Base-by-base conservation (phyloP, 805 yeast genomes). In the Ogataea dorogensis region DNA sequence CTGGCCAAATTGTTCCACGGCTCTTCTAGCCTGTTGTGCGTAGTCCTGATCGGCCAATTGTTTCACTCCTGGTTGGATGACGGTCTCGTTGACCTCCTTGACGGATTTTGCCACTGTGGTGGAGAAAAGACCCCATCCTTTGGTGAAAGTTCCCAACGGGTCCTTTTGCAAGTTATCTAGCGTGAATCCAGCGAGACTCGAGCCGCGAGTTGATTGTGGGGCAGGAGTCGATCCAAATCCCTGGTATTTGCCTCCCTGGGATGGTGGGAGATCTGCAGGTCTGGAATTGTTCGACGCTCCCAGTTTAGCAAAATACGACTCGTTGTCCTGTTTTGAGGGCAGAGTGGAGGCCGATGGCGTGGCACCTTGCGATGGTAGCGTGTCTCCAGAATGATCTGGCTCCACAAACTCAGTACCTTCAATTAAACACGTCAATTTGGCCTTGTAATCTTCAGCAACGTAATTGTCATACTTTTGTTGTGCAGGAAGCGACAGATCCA, bases 1-100 rank as follows among this genome's bases (percentile, higher is more conserved):
- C 57, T 86, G 95, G 31, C 97, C 96, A 65, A 91, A 93, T 67
- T 93, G 97, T 41, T 86, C 81, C 75, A 95, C 86, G n/a, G 98
- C 98, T 49, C 87, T 77, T 45, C 75, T 79, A 4, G 98, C 93
- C 54, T 87, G 95, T 37, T 64, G 68, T 16, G 94, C 78, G 28
- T 86, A 61, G 41, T 93, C 98, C 44, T 85, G 77, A 43, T 80
- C 87, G 24, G 81, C 76, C 49, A 93, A 70, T 54, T 84, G 88
- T 55, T 79, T 79, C 57, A 87, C 72, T 29, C 93, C 79, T n/a
- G 98, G 98, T 57, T 86, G 86, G 47, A 93, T 88, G 33, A 88
- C 95, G 7, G 79, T 64, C 52, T 89, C 95, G 49, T 83, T 84
- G 24, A 93, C 95, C 47, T 87, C 96, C 44, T 71, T 77, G 7